These are phyloP conservation scores for Phytophthora uliginosa DNA, from an alignment of 352 stramenopile species.

Conservation along the genomic window DNA sequence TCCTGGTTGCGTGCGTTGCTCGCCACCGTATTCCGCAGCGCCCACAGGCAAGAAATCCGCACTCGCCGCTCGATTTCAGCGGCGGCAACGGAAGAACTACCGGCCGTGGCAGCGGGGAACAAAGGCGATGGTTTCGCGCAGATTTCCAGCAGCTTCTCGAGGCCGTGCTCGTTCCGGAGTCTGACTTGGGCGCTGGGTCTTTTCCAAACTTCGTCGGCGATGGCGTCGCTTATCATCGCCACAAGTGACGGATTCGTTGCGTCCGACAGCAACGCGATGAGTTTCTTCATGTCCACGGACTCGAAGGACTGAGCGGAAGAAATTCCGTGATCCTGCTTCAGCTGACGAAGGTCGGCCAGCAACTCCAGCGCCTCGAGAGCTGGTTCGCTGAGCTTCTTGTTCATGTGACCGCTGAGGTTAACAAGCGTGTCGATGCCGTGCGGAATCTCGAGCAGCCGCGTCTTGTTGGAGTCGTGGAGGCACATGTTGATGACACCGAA, in stretches of 20 bases:
- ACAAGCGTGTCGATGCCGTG: slow-evolving; percentile 85
- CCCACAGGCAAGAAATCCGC: slow-evolving; percentile 74
- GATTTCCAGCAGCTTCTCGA: slow-evolving; percentile 71
- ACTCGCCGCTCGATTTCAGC: slow-evolving; percentile 42
- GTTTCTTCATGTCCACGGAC: slow-evolving; percentile 67
- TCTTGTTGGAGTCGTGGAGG: slow-evolving; percentile 90
- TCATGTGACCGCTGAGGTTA: slow-evolving; percentile 71
- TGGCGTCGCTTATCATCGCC: slow-evolving; percentile 78
- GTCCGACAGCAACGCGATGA: slow-evolving; percentile 73
- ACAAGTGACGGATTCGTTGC: slow-evolving; percentile 65
- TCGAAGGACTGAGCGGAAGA: slow-evolving; percentile 41
- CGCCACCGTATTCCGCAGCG: slow-evolving; percentile 63
- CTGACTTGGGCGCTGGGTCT: slow-evolving; percentile 63
- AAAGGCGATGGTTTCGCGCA: slow-evolving; percentile 54
- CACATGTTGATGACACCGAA: slow-evolving; percentile 88
- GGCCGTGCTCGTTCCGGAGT: slow-evolving; percentile 71
- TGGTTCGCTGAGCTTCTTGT: slow-evolving; percentile 71
- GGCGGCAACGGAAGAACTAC: slow-evolving; percentile 17
- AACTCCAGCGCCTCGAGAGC: slow-evolving; percentile 81
- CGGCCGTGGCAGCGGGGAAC: slow-evolving; percentile 36
- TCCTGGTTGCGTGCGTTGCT: slow-evolving; percentile 77
- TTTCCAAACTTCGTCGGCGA: slow-evolving; percentile 85
- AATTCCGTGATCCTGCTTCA: slow-evolving; percentile 51
- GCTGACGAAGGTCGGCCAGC: slow-evolving; percentile 72
- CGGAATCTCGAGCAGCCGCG: slow-evolving; percentile 71